phyloP scores from a whole-genome alignment of 2,329 filamentous ascomycete species.

The Leptographium lundbergii region DNA sequence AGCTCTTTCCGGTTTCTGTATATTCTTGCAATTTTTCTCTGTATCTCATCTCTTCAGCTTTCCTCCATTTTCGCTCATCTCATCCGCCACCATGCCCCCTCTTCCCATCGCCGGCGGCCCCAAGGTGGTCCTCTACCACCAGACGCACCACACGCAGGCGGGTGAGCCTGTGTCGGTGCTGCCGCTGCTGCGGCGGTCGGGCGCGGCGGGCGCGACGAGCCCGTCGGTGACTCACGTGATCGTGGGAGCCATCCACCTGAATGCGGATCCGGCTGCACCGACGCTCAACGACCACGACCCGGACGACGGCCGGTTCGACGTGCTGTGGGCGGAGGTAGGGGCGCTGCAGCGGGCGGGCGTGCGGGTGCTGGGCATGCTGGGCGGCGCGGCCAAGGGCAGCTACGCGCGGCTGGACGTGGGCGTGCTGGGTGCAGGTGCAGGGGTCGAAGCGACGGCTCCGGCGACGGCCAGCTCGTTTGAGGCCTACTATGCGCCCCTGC shows the following conservation, averaged over 20 bases:
- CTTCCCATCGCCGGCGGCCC: not conserved
- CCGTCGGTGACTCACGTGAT: slow-evolving; percentile 54
- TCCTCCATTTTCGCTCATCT: not conserved
- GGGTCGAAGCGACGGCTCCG: slow-evolving; percentile 8
- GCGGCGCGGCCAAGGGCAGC: slow-evolving; percentile 62
- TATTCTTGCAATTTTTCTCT: no score
- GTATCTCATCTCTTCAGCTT: not conserved
- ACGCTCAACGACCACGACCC: slow-evolving; percentile 66
- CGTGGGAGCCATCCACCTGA: slow-evolving; percentile 67
- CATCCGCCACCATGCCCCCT: not conserved
- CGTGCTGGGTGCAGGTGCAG: slow-evolving; percentile 7
- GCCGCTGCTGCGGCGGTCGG: slow-evolving; percentile 24
- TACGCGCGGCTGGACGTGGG: slow-evolving; percentile 45
- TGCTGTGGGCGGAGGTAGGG: slow-evolving; percentile 59
- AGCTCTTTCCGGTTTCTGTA: not conserved
- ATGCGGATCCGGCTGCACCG: slow-evolving; percentile 44
- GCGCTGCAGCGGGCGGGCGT: slow-evolving; percentile 57
- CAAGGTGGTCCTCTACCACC: slow-evolving; percentile 24
- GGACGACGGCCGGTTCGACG: slow-evolving; percentile 45
- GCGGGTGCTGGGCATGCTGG: slow-evolving; percentile 69
- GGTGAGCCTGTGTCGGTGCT: slow-evolving; percentile 26
- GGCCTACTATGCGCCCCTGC: slow-evolving; percentile 53
- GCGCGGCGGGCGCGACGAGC: not conserved
- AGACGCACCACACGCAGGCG: slow-evolving; percentile 27
- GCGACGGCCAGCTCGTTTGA: slow-evolving; percentile 43